A percentile compares a stretch with the other conserved stretches of the same genome.
Conservation (phyloP, 2,329 filamentous ascomycete species). For the Ophiostoma quercus region DNA sequence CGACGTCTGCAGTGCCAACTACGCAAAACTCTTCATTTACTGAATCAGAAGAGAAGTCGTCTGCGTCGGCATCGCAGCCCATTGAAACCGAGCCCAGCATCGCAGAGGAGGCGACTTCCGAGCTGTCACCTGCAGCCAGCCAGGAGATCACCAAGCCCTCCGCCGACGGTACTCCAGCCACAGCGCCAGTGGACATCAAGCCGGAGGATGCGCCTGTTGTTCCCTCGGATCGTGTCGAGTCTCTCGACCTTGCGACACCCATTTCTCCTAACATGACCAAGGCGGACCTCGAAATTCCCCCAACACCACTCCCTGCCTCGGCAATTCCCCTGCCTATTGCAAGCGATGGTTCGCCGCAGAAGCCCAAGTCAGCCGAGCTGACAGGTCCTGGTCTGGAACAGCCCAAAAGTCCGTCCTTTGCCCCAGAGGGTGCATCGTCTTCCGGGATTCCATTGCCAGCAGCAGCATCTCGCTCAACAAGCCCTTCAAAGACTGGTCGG, state of each 20-base stretch:
- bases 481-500: conserved; percentile 16
- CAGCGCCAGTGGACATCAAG: conserved; percentile 23
- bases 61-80: conserved; percentile 37
- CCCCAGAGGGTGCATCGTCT: neutral
- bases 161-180: neutral
- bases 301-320: neutral
- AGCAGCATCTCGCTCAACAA: neutral
- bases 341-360: neutral
- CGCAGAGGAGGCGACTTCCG: neutral
- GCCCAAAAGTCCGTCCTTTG: conserved; percentile 2
- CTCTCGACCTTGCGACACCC: conserved; percentile 45
- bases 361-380: neutral
- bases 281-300: neutral
- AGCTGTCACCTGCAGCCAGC: conserved; percentile 14
- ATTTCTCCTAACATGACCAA: conserved; percentile 13
- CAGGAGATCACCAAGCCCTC: conserved; percentile 26
- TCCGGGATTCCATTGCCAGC: neutral
- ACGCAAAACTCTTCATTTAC: conserved; percentile 26
- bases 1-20: conserved; percentile 30
- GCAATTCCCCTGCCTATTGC: neutral
- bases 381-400: neutral
- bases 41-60: conserved; percentile 41
- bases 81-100: conserved; percentile 22
- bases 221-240: conserved; percentile 36
- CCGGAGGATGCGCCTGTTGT: conserved; percentile 20